Percentiles rank a stretch among this genome's conserved stretches.
These are phyloP conservation scores for Adansonia gregorii DNA, from an alignment of 441 rosid genomes.

Conservation along the genomic window DNA sequence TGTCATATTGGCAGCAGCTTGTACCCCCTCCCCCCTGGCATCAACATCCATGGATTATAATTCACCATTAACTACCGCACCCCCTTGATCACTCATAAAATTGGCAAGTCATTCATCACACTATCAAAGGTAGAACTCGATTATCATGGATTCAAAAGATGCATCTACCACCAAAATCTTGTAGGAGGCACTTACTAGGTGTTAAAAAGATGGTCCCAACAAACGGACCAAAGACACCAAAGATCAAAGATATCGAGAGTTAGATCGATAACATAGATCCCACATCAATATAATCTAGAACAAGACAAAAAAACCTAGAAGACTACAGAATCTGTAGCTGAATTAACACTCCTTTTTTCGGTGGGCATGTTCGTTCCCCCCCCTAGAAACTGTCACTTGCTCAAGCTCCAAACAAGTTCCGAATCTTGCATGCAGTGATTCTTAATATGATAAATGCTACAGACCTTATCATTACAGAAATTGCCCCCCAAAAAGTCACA, in stretches of 20 bases:
- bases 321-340: not conserved
- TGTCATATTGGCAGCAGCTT: conserved; percentile 1
- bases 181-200: not conserved
- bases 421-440: not conserved
- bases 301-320: not conserved
- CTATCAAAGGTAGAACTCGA: not conserved
- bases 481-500: conserved; percentile 8
- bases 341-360: not conserved
- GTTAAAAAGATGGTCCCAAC: not conserved
- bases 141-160: not conserved
- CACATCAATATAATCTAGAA: not conserved
- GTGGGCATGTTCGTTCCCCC: not conserved
- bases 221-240: conserved; percentile 12
- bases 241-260: not conserved
- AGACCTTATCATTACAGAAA: conserved; percentile 14
- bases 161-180: conserved; percentile 20
- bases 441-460: not conserved
- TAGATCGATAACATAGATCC: not conserved
- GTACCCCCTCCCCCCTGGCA: not conserved
- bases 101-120: not conserved
- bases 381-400: not conserved
- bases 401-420: not conserved
- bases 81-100: not conserved
- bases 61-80: not conserved
- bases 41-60: conserved; percentile 9